A percentile compares a stretch with the other conserved stretches of the same genome.
These are phyloP conservation scores for Xylaria polymorpha DNA, from an alignment of 2,329 filamentous ascomycete genomes.

Conservation along the genomic window DNA sequence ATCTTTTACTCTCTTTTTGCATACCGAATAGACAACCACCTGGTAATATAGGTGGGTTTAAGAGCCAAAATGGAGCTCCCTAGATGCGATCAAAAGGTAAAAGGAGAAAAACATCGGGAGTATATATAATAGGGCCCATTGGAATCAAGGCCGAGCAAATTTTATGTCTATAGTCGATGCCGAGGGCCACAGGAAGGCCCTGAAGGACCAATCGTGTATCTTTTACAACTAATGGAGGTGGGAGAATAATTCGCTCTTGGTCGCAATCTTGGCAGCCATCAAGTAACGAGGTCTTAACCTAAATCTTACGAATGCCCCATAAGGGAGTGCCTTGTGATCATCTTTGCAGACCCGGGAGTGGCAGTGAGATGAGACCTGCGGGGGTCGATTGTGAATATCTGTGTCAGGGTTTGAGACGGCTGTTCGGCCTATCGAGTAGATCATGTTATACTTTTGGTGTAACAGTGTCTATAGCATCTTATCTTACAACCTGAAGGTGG, in stretches of 20 bases:
- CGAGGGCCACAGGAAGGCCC: too few relatives aligned
- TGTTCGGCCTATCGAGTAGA: not conserved
- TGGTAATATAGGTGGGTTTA: too few relatives aligned
- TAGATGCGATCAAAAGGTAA: too few relatives aligned
- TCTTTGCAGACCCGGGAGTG: not conserved
- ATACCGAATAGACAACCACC: too few relatives aligned
- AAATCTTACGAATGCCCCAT: not conserved
- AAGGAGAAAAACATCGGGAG: too few relatives aligned
- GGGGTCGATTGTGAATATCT: slow-evolving; percentile 2
- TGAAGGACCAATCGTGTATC: too few relatives aligned
- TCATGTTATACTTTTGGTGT: not conserved
- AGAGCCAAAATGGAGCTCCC: too few relatives aligned
- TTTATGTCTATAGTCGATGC: too few relatives aligned
- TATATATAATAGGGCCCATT: too few relatives aligned
- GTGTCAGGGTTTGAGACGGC: slow-evolving; percentile 1
- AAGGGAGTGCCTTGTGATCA: not conserved
- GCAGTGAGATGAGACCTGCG: not conserved
- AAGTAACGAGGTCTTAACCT: not conserved
- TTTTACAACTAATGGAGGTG: not conserved
- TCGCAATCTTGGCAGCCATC: not conserved
- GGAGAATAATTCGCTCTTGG: not conserved
- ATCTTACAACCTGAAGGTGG: not conserved
- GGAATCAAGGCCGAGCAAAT: too few relatives aligned
- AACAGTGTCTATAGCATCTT: not conserved
- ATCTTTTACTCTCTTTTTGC: too few relatives aligned